Evolutionary conservation across 495 filamentous ascomycete genomes (phyloP).

Genomic region (Xylaria scruposa): DNA sequence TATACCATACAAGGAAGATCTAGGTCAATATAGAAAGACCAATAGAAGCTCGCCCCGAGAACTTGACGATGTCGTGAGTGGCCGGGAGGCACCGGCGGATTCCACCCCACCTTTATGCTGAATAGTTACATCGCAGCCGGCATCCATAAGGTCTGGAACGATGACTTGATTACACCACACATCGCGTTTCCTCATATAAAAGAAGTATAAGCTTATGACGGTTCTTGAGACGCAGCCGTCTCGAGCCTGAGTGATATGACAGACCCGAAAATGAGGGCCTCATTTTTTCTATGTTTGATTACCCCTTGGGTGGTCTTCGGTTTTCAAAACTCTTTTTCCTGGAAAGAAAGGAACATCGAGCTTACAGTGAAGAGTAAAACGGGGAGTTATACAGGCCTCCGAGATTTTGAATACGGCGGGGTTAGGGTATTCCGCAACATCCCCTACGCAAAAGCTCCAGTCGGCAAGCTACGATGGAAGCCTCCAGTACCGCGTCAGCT

Average conservation of each 20-base stretch:
- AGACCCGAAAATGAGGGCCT: background rate
- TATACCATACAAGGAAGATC: background rate
- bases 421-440: slow-evolving; percentile 56
- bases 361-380: slow-evolving; percentile 44
- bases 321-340: background rate
- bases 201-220: background rate
- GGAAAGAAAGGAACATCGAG: background rate
- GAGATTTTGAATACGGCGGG: slow-evolving; percentile 44
- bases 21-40: slow-evolving; percentile 3
- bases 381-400: slow-evolving; percentile 48
- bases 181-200: background rate
- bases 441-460: slow-evolving; percentile 52
- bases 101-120: background rate
- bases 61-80: background rate
- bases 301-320: background rate
- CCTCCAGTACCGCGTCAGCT: slow-evolving; percentile 44
- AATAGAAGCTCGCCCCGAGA: background rate
- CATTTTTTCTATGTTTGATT: background rate
- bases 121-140: background rate
- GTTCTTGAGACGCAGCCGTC: background rate
- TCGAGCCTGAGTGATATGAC: background rate
- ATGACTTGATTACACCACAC: background rate
- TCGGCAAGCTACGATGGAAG: slow-evolving; percentile 48
- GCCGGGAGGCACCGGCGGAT: background rate
- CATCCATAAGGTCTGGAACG: background rate